A percentile compares a stretch with the other conserved stretches of the same genome.
These are phyloP conservation scores for Bipolaris sorokiniana DNA, from an alignment of 2,329 filamentous ascomycete species.

Conservation along the genomic window DNA sequence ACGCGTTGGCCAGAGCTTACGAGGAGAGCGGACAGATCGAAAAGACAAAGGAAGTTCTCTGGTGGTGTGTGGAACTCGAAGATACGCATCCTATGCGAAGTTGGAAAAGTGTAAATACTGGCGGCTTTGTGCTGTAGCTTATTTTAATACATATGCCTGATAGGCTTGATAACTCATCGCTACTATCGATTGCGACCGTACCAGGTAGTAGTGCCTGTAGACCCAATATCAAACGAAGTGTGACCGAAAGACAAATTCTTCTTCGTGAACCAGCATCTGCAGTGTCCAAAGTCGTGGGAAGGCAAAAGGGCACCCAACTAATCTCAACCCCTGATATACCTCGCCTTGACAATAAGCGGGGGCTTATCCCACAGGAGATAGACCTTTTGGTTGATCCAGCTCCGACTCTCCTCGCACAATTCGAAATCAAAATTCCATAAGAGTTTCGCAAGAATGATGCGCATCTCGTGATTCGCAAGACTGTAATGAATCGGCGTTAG, in stretches of 20 bases:
- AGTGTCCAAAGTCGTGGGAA: no score
- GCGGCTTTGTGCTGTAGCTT: constrained; percentile 41
- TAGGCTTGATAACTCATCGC: background rate
- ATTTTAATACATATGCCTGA: background rate
- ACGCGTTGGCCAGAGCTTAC: constrained; percentile 81
- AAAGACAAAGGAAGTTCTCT: constrained; percentile 89
- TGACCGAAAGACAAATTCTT: no score
- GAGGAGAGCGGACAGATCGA: constrained; percentile 85
- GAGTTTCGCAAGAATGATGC: constrained; percentile 32
- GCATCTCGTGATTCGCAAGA: constrained; percentile 45
- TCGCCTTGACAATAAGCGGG: constrained; percentile 21
- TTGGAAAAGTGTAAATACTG: constrained; percentile 70
- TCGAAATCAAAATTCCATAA: constrained; percentile 38
- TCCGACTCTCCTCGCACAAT: constrained; percentile 8
- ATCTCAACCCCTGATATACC: background rate
- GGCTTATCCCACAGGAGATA: constrained; percentile 24
- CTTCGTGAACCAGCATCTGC: no score
- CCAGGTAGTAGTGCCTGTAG: no score
- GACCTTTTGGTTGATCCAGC: constrained; percentile 14
- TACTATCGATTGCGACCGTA: no score
- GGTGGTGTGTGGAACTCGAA: constrained; percentile 97
- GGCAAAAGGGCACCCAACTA: no score
- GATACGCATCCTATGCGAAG: constrained; percentile 79
- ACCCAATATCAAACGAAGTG: no score
- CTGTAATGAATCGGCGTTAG: constrained; percentile 1